Evolutionary conservation across 331 rosid genomes (phyloP).

Genomic region (Quercus phellos): DNA sequence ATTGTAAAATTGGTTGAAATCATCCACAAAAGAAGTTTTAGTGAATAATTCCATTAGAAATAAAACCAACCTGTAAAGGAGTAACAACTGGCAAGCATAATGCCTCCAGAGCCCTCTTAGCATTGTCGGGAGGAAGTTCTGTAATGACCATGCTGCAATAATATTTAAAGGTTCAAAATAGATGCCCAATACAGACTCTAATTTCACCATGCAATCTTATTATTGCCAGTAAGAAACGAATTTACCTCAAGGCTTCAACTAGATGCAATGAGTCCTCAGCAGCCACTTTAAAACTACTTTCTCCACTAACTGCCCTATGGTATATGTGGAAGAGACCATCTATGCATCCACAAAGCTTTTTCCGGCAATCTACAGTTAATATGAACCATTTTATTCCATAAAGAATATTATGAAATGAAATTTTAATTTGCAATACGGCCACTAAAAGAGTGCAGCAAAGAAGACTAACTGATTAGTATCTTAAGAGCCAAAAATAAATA

Average conservation of each 20-base stretch:
- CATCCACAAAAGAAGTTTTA: conserved; percentile 3
- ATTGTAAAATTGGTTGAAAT: conserved; percentile 22
- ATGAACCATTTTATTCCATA: conserved; percentile 12
- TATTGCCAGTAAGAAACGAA: conserved; percentile 12
- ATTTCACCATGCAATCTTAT: conserved; percentile 21
- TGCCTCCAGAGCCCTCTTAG: conserved; percentile 85
- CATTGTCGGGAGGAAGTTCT: conserved; percentile 86
- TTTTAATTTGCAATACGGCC: not conserved
- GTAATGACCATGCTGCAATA: conserved; percentile 78
- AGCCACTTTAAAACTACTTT: conserved; percentile 82
- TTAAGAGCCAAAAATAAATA: not conserved
- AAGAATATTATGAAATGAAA: not conserved
- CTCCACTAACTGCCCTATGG: conserved; percentile 77
- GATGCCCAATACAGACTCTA: conserved; percentile 11
- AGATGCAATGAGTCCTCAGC: conserved; percentile 92
- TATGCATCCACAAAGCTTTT: conserved; percentile 88
- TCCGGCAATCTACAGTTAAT: conserved; percentile 76
- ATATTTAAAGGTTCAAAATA: conserved; percentile 24
- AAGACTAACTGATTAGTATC: not conserved
- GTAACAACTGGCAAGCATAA: conserved; percentile 85
- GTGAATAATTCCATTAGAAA: conserved; percentile 14
- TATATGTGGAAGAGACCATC: conserved; percentile 93
- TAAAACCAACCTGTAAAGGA: conserved; percentile 77
- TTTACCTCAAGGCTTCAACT: conserved; percentile 92
- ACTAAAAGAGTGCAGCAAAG: not conserved